phyloP scores from a whole-genome alignment of 2,329 filamentous ascomycete genomes.

The Hirsutella rhossiliensis region DNA sequence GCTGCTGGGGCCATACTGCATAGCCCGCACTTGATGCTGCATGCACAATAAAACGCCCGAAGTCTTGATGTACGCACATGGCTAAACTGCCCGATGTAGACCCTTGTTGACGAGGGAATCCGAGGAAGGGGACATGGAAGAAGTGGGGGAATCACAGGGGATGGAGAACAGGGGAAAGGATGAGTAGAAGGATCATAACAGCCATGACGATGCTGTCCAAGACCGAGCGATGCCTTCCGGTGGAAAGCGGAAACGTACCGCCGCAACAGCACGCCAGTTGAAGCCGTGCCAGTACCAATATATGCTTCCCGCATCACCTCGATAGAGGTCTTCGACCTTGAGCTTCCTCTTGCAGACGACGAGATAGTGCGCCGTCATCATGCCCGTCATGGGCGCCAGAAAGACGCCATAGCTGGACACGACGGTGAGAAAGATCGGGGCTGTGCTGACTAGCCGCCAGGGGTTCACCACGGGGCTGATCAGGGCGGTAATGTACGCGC shows the following conservation, averaged over 20 bases:
- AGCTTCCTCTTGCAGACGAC: constrained; percentile 20
- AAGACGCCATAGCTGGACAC: constrained; percentile 24
- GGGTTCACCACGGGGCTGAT: constrained; percentile 24
- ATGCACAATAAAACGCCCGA: too few relatives aligned
- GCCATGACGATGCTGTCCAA: too few relatives aligned
- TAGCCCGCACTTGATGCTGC: too few relatives aligned
- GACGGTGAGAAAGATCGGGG: constrained; percentile 22
- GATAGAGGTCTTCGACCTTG: constrained; percentile 23
- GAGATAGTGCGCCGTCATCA: constrained; percentile 25
- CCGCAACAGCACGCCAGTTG: constrained; percentile 26
- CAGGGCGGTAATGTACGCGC: constrained; percentile 22
- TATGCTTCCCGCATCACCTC: constrained; percentile 15
- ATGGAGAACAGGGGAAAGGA: too few relatives aligned
- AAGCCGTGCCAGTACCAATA: constrained; percentile 28
- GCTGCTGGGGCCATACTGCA: too few relatives aligned
- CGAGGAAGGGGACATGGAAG: too few relatives aligned
- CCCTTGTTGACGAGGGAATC: too few relatives aligned
- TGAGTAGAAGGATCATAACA: too few relatives aligned
- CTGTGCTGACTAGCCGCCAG: constrained; percentile 24
- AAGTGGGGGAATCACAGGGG: too few relatives aligned
- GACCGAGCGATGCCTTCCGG: too few relatives aligned
- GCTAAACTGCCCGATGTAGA: too few relatives aligned
- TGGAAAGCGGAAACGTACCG: constrained; percentile 19
- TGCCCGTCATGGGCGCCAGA: constrained; percentile 25
- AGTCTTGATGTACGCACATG: too few relatives aligned